A percentile compares a stretch with the other conserved stretches of the same genome.
These are phyloP conservation scores for Botryobasidium botryosum DNA, from an alignment of 768 basidiomycete genomes.

Conservation along the genomic window DNA sequence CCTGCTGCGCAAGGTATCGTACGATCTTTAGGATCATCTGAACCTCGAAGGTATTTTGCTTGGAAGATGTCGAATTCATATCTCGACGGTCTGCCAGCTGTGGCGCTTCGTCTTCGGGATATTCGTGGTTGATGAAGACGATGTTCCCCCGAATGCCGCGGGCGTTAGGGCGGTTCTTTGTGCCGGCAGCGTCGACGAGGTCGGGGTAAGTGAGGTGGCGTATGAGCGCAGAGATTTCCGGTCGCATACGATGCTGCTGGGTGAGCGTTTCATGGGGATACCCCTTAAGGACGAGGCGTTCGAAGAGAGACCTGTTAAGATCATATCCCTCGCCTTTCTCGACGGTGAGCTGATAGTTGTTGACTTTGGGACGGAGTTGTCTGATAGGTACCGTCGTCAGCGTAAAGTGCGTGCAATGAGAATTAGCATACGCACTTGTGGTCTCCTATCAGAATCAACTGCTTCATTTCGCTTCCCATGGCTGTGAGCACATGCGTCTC, in stretches of 20 bases:
- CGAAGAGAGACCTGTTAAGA: slow-evolving; percentile 50
- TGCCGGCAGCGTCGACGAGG: slow-evolving; percentile 36
- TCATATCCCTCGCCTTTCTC: slow-evolving; percentile 54
- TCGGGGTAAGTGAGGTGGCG: slow-evolving; percentile 48
- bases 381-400: slow-evolving; percentile 19
- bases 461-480: slow-evolving; percentile 28
- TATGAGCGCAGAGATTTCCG: slow-evolving; percentile 48
- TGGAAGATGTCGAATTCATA: slow-evolving; percentile 33
- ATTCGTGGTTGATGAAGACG: slow-evolving; percentile 40
- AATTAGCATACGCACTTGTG: slow-evolving; percentile 35
- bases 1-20: slow-evolving; percentile 48
- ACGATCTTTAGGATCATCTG: slow-evolving; percentile 50
- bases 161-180: slow-evolving; percentile 32
- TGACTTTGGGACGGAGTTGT: slow-evolving; percentile 58
- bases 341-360: slow-evolving; percentile 43
- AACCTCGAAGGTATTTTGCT: slow-evolving; percentile 40
- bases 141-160: slow-evolving; percentile 40
- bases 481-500: slow-evolving; percentile 51
- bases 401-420: neutral
- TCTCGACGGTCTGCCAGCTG: slow-evolving; percentile 31
- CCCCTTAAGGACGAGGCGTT: slow-evolving; percentile 42
- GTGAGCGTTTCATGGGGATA: slow-evolving; percentile 43
- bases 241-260: slow-evolving; percentile 57
- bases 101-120: slow-evolving; percentile 34
- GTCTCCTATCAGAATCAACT: slow-evolving; percentile 53